phyloP scores from a whole-genome alignment of 2,329 filamentous ascomycete species.

The Arthrinium phaeospermum region DNA sequence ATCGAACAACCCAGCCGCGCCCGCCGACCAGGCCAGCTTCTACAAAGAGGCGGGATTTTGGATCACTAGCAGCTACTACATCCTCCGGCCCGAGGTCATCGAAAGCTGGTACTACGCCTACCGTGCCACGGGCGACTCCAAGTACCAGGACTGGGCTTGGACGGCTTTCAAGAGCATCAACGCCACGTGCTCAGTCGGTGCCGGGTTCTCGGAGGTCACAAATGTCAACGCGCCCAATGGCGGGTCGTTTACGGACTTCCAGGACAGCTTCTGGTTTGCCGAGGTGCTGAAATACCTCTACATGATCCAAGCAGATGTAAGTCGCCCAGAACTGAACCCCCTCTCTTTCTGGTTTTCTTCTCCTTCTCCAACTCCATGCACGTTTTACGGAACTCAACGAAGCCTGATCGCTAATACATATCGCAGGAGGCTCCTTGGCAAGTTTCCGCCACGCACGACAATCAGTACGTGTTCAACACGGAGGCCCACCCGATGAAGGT shows the following conservation, averaged over 20 bases:
- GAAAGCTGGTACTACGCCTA: slow-evolving; percentile 90
- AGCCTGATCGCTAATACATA: not conserved
- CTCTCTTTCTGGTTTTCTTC: not conserved
- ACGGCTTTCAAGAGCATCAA: slow-evolving; percentile 75
- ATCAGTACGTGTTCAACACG: slow-evolving; percentile 60
- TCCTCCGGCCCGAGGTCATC: slow-evolving; percentile 80
- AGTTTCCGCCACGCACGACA: slow-evolving; percentile 50
- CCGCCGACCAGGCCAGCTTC: slow-evolving; percentile 58
- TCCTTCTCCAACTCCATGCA: not conserved
- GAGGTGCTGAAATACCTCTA: slow-evolving; percentile 88
- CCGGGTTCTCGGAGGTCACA: slow-evolving; percentile 69
- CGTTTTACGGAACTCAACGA: not conserved
- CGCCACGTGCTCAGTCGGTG: slow-evolving; percentile 64
- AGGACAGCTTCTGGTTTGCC: slow-evolving; percentile 89
- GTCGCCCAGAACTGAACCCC: slow-evolving; percentile 17
- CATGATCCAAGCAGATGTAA: slow-evolving; percentile 64
- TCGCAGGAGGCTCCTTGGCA: slow-evolving; percentile 59
- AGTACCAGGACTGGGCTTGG: slow-evolving; percentile 87
- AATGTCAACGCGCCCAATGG: slow-evolving; percentile 70
- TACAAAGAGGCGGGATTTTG: slow-evolving; percentile 75
- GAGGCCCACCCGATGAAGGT: slow-evolving; percentile 41
- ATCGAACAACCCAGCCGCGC: slow-evolving; percentile 48
- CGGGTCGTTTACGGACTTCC: slow-evolving; percentile 68
- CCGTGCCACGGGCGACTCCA: slow-evolving; percentile 74
- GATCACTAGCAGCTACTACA: slow-evolving; percentile 65